Percentiles rank a stretch among this genome's conserved stretches.
Evolutionary conservation across 768 basidiomycete species (phyloP).

Genomic region (Termitomyces sp.): DNA sequence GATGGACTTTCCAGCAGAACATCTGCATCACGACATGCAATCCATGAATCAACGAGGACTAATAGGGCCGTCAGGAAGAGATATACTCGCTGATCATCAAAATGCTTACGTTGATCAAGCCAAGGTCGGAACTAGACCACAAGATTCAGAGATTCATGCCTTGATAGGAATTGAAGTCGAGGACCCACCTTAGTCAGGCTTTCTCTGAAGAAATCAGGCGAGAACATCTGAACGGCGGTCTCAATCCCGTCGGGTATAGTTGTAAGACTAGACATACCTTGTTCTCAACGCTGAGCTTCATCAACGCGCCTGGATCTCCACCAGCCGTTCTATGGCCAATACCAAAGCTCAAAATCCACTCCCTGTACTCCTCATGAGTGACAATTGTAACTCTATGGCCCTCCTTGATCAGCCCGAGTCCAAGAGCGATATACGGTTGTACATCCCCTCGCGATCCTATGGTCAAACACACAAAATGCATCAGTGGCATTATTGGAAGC

Average conservation of each 20-base stretch:
- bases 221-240: constrained; percentile 49
- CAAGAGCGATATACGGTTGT: constrained; percentile 57
- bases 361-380: constrained; percentile 48
- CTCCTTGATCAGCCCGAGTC: constrained; percentile 38
- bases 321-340: constrained; percentile 57
- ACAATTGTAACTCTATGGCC: constrained; percentile 51
- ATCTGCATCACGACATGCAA: constrained; percentile 58
- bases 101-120: constrained; percentile 54
- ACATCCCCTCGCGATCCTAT: constrained; percentile 65
- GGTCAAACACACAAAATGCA: constrained; percentile 58
- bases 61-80: neutral
- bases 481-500: constrained; percentile 23
- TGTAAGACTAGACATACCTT: constrained; percentile 19
- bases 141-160: neutral
- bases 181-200: constrained; percentile 43
- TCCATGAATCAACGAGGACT: constrained; percentile 61
- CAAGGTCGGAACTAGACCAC: constrained; percentile 48
- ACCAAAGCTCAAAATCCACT: constrained; percentile 56
- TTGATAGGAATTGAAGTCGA: neutral
- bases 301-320: constrained; percentile 62
- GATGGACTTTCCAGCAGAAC: constrained; percentile 63
- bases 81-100: neutral
- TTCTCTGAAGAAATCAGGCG: constrained; percentile 65
- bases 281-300: constrained; percentile 51
- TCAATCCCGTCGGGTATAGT: neutral